A percentile compares a stretch with the other conserved stretches of the same genome.
These are phyloP conservation scores for Fusarium tupiense DNA, from an alignment of 2,329 filamentous ascomycete genomes.

Conservation along the genomic window DNA sequence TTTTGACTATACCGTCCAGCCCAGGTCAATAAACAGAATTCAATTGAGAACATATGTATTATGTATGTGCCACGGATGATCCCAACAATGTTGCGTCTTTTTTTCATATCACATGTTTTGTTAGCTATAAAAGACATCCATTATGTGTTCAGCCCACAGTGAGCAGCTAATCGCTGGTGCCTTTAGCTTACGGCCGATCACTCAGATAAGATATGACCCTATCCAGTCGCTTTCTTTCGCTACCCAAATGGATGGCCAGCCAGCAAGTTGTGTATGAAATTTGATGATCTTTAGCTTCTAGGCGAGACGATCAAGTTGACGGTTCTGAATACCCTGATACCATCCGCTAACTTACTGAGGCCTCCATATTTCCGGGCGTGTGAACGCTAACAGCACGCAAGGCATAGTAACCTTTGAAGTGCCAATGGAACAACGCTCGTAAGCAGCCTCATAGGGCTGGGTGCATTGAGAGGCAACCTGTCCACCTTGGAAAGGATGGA, in stretches of 20 bases:
- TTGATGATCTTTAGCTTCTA: not conserved
- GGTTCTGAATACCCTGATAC: not conserved
- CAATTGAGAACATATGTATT: not conserved
- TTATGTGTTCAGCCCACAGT: not conserved
- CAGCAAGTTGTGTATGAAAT: not conserved
- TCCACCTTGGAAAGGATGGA: not conserved
- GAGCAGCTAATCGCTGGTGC: not conserved
- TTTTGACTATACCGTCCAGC: not conserved
- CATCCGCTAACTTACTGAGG: not conserved
- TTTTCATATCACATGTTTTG: not conserved
- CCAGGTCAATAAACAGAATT: not conserved
- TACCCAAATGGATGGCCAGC: not conserved
- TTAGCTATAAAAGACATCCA: not conserved
- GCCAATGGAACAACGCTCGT: not conserved
- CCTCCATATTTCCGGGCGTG: not conserved
- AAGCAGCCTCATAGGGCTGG: conserved; percentile 21
- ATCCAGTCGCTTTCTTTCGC: not conserved
- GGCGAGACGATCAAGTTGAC: not conserved
- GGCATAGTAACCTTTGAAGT: not conserved
- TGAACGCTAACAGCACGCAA: not conserved
- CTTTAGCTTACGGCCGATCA: not conserved
- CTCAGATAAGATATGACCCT: not conserved
- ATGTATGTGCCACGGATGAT: not conserved
- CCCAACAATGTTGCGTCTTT: not conserved
- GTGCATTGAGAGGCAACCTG: conserved; percentile 17